Evolutionary conservation across 2,329 filamentous ascomycete genomes (phyloP).

Genomic region (Colletotrichum sp.): DNA sequence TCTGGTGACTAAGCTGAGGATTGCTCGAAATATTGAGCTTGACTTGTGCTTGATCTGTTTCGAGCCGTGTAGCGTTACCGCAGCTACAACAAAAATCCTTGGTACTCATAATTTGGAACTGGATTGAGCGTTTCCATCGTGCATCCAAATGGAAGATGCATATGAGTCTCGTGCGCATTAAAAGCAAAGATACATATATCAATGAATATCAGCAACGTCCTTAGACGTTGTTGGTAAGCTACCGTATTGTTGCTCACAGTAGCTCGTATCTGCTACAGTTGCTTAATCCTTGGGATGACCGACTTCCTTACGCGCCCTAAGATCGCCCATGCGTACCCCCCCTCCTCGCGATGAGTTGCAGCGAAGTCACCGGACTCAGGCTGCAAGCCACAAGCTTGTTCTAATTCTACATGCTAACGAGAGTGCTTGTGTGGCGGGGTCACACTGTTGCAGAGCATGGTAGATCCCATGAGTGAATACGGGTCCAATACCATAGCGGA

Average conservation of each 20-base stretch:
- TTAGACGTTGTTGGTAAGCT: accelerated
- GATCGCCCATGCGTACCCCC: not conserved
- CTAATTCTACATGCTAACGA: not conserved
- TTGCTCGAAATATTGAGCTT: not conserved
- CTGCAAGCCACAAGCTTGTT: not conserved
- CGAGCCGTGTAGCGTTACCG: not conserved
- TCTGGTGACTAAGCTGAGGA: not conserved
- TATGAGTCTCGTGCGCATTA: not conserved
- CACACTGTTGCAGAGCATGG: not conserved
- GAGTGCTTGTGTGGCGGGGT: not conserved
- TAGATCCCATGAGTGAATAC: not conserved
- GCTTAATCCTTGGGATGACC: not conserved
- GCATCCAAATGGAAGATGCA: not conserved
- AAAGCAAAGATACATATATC: not conserved
- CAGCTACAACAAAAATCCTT: not conserved
- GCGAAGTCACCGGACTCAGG: not conserved
- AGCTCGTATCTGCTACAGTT: not conserved
- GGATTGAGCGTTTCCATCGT: not conserved
- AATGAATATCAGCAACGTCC: not conserved
- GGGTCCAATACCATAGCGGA: not conserved
- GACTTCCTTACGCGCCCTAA: not conserved
- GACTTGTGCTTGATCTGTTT: not conserved
- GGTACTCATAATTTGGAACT: not conserved
- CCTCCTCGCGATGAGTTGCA: not conserved
- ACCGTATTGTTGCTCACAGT: not conserved